phyloP scores from a whole-genome alignment of 2,329 filamentous ascomycete species.

The Cercospora sp. region DNA sequence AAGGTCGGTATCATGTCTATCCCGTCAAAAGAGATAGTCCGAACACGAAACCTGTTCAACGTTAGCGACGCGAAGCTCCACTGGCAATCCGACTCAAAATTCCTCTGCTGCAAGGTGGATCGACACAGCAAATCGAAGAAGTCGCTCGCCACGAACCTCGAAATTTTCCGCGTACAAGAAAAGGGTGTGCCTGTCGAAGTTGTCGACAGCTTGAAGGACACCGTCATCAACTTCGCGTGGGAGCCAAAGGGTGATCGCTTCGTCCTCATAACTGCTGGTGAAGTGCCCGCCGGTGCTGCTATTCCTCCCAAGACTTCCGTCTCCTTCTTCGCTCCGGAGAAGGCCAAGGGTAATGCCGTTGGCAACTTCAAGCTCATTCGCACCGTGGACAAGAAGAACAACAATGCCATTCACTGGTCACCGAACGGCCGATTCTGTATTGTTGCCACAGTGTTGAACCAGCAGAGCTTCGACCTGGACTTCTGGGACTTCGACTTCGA shows the following conservation, averaged over 20 bases:
- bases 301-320: constrained; percentile 93
- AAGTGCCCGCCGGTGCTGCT: constrained; percentile 73
- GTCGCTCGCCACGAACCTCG: constrained; percentile 91
- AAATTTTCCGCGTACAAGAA: constrained; percentile 96
- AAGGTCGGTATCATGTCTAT: constrained; percentile 97
- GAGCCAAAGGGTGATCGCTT: constrained; percentile 97
- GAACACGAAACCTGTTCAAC: constrained; percentile 95
- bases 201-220: constrained; percentile 96
- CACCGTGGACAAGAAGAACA: constrained; percentile 98
- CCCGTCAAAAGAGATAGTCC: constrained; percentile 89
- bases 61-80: constrained; percentile 97
- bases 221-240: constrained; percentile 99
- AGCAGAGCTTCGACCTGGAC: constrained; percentile 91
- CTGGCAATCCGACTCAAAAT: constrained; percentile 94
- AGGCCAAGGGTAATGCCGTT: constrained; percentile 74
- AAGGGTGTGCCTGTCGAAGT: constrained; percentile 99
- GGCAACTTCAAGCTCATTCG: constrained; percentile 97
- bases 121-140: constrained; percentile 99
- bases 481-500: constrained; percentile 99
- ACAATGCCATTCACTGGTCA: constrained; percentile 99
- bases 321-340: constrained; percentile 95
- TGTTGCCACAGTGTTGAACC: constrained; percentile 86
- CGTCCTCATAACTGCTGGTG: constrained; percentile 91
- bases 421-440: constrained; percentile 93
- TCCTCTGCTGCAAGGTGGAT: constrained; percentile 98